Conservation (phyloP, 2,329 filamentous ascomycete species). For the Microascus cirrosus region DNA sequence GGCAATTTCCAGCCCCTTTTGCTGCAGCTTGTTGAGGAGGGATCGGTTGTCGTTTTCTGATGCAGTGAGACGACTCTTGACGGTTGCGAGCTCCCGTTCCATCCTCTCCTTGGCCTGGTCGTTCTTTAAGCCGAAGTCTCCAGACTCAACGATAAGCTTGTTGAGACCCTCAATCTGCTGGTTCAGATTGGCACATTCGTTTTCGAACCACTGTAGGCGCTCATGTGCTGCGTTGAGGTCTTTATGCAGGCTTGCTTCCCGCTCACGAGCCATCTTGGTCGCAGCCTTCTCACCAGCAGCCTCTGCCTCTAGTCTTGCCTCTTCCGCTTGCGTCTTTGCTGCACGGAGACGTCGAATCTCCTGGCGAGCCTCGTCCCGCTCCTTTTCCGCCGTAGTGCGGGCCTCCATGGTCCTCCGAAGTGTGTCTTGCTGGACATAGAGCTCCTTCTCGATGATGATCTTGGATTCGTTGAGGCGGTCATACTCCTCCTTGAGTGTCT, state of each 20-base stretch:
- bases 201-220: constrained; percentile 67
- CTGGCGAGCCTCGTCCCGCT: constrained; percentile 78
- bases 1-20: constrained; percentile 93
- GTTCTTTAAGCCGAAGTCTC: constrained; percentile 78
- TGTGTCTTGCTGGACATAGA: constrained; percentile 90
- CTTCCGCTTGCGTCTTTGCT: constrained; percentile 76
- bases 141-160: constrained; percentile 77
- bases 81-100: constrained; percentile 80
- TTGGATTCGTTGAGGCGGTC: constrained; percentile 85
- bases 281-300: constrained; percentile 68
- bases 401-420: constrained; percentile 78
- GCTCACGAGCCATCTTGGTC: constrained; percentile 67
- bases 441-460: constrained; percentile 94
- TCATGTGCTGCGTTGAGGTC: constrained; percentile 73
- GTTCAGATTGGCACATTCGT: constrained; percentile 65
- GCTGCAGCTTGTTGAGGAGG: constrained; percentile 92
- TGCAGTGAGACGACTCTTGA: constrained; percentile 78
- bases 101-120: constrained; percentile 91
- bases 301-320: constrained; percentile 75
- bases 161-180: constrained; percentile 76
- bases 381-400: constrained; percentile 66
- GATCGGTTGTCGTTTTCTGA: constrained; percentile 95
- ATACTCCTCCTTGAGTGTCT: constrained; percentile 73
- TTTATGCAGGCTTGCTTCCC: constrained; percentile 63
- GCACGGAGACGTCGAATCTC: constrained; percentile 76